phyloP scores from a whole-genome alignment of 345 rosid genomes.

The Trapa bicornis region DNA sequence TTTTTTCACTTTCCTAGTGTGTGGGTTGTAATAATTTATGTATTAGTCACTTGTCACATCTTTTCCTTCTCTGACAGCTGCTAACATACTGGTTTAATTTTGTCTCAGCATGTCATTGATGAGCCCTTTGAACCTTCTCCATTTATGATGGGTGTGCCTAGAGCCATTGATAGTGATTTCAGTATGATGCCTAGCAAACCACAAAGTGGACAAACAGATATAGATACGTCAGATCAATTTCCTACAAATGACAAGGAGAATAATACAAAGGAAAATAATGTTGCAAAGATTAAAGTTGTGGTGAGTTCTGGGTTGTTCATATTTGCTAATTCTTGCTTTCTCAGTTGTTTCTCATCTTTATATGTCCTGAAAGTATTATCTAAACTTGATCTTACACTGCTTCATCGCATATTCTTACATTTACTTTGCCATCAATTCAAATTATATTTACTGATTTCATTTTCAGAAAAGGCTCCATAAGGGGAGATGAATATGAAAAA shows the following conservation, averaged over 20 bases:
- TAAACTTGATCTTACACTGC: background rate
- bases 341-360: background rate
- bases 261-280: conserved; percentile 57
- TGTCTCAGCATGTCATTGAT: conserved; percentile 69
- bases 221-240: conserved; percentile 37
- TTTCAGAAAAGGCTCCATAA: background rate
- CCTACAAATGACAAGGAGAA: conserved; percentile 55
- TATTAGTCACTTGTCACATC: background rate
- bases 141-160: conserved; percentile 52
- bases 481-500: background rate
- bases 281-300: conserved; percentile 95
- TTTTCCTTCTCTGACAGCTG: background rate
- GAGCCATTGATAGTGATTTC: conserved; percentile 61
- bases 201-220: conserved; percentile 40
- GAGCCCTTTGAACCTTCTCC: conserved; percentile 96
- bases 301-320: conserved; percentile 29
- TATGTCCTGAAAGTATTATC: background rate
- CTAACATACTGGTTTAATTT: background rate
- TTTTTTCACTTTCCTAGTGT: too few species aligned
- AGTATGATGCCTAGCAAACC: conserved; percentile 30
- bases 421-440: background rate
- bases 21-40: too few species aligned
- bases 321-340: background rate
- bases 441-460: background rate
- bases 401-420: background rate